Evolutionary conservation across 805 yeast species (phyloP).

Genomic region (Sugiyamaella mastotermitis): DNA sequence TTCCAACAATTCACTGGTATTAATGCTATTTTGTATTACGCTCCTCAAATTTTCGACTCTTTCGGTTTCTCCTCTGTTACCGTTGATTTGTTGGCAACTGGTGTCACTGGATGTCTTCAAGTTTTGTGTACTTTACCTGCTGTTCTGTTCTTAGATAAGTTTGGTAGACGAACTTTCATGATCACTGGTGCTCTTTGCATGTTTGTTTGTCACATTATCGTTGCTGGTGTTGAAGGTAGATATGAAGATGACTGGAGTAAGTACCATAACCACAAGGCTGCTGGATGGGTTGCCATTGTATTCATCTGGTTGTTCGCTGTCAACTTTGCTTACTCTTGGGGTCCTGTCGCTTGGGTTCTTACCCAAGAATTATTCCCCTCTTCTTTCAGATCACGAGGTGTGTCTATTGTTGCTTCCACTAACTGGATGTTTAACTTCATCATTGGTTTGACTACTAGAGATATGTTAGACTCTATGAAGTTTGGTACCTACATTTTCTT

Average conservation of each 20-base stretch:
- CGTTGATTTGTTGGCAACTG: slow-evolving; percentile 38
- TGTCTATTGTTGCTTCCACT: slow-evolving; percentile 56
- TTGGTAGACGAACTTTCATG: slow-evolving; percentile 63
- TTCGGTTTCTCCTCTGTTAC: slow-evolving; percentile 48
- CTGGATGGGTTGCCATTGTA: slow-evolving; percentile 51
- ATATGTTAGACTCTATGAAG: slow-evolving; percentile 22
- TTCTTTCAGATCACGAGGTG: slow-evolving; percentile 63
- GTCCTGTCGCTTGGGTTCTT: slow-evolving; percentile 56
- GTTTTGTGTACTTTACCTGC: slow-evolving; percentile 47
- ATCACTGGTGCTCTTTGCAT: slow-evolving; percentile 58
- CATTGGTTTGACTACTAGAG: slow-evolving; percentile 25
- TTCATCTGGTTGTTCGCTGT: slow-evolving; percentile 51
- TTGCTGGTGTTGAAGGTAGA: slow-evolving; percentile 39
- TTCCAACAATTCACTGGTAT: slow-evolving; percentile 70
- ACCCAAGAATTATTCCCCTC: slow-evolving; percentile 61
- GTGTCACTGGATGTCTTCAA: slow-evolving; percentile 45
- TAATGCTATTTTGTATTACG: slow-evolving; percentile 66
- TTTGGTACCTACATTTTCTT: slow-evolving; percentile 28
- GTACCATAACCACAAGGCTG: slow-evolving; percentile 14
- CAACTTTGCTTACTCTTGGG: slow-evolving; percentile 52
- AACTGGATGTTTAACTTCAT: slow-evolving; percentile 58
- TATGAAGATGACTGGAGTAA: slow-evolving; percentile 33
- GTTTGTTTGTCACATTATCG: slow-evolving; percentile 56
- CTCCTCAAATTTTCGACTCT: slow-evolving; percentile 52
- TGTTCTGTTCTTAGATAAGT: slow-evolving; percentile 45